Evolutionary conservation across 2,329 filamentous ascomycete genomes (phyloP), one percentile per base, ranked within the genome.

Genomic region (Fusarium sp.): DNA sequence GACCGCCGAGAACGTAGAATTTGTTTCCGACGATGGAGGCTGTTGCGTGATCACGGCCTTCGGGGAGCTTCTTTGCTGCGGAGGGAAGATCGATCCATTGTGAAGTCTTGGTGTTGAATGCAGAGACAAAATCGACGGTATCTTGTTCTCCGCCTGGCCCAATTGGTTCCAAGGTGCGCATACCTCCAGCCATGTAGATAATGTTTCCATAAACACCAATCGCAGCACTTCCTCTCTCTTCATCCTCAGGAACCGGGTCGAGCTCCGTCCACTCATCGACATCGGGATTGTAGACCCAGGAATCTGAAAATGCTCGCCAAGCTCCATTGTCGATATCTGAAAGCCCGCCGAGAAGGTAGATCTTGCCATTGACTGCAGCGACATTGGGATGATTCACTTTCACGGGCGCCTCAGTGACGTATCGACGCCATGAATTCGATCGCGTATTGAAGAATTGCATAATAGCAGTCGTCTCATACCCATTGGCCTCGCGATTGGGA

Each of bases 271-370:
- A 83, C 2, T 67, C 36, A 17, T 80, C 69, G 0, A 67, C 61
- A 0, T 47, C 56, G 6, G 77, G 73, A 38, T 81, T 76, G 29
- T 82, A 83, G 1, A 80, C 76, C 62, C 75, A 80, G 7, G 75
- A 76, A 13, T 78, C 69, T 0, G 70, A 33, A 5, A 77, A 58
- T 1, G 77, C 78, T 17, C 62, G 47, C 80, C 80, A 83, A 1
- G 70, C 67, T 22, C 59, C 68, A 17, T 76, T 66, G 17, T 63
- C 45, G 7, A 70, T 71, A 12, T 70, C 74, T 4, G 70, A 70
- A 3, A 84, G 75, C 0, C 81, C 82, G 10, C 83, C 83, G 5
- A 85, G 73, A 1, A 84, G 53, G 60, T 83, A 84, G 17, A 84
- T 75, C 58, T 81, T 81, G 47, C 78, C 78, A 46, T 80, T 64